phyloP scores from a whole-genome alignment of 306 rosid genomes.

The Comarum palustre region DNA sequence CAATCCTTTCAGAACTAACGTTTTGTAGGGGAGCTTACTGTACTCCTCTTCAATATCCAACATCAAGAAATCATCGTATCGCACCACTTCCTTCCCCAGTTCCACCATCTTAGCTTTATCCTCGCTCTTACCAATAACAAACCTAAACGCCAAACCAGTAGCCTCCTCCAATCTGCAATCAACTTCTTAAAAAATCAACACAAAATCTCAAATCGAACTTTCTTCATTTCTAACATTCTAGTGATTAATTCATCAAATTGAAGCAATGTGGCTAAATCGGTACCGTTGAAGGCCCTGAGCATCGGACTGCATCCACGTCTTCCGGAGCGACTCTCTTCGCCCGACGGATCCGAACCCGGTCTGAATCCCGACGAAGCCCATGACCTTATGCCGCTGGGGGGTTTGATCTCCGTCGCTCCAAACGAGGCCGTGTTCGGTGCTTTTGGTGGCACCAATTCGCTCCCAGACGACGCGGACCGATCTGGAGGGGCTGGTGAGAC shows the following conservation, averaged over 20 bases:
- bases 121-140: conserved; percentile 74
- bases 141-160: conserved; percentile 90
- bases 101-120: conserved; percentile 66
- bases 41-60: conserved; percentile 98
- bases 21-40: conserved; percentile 97
- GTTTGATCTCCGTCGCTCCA: conserved; percentile 8
- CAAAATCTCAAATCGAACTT: not conserved
- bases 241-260: not conserved
- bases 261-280: not conserved
- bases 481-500: conserved; percentile 38
- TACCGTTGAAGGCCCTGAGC: conserved; percentile 76
- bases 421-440: not conserved
- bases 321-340: conserved; percentile 63
- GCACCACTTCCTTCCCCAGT: conserved; percentile 63
- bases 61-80: conserved; percentile 76
- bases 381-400: conserved; percentile 51
- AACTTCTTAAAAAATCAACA: conserved; percentile 25
- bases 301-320: conserved; percentile 94
- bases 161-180: conserved; percentile 90
- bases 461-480: conserved; percentile 84
- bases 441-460: conserved; percentile 13
- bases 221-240: not conserved
- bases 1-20: conserved; percentile 62
- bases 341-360: conserved; percentile 87
- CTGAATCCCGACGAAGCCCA: conserved; percentile 86